Evolutionary conservation across 2,329 filamentous ascomycete genomes (phyloP), one percentile per base, ranked within the genome.

Genomic region (Cercospora brassicicola): DNA sequence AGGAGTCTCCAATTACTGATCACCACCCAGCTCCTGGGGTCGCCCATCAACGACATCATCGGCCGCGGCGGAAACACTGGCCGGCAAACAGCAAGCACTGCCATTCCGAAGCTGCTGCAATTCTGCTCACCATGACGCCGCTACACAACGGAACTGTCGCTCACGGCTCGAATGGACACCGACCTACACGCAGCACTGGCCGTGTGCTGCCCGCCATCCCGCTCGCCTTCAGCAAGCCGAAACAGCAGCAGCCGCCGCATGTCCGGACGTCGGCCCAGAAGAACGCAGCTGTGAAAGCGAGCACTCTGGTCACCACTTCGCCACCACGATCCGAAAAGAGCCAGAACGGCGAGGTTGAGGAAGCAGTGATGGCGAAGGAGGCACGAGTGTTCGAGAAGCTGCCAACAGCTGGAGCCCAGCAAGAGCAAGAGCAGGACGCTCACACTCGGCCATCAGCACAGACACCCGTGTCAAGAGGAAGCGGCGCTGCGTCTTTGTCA

Each of bases 141-240:
- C 62, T 56, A 23, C 67, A 67, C 57, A 69, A 71, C 53, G 70
- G 61, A 60, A 60, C 33, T 30, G 30, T 36, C 42, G 62, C 64
- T 30, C 59, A 67, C 31, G 64, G 64, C 45, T 56, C 62, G 31
- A 67, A 66, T 57, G 66, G 64, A 45, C 67, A 68, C 62, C 73
- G 69, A 48, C 51, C 68, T 28, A 61, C 65, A 59, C 64, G 63
- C 33, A 69, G 73, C 42, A 61, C 70, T 26, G 70, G 64, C 55
- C 72, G 75, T 36, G 70, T 78, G 28, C 67, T 75, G 30, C 75
- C 75, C n/a, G 76, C 75, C n/a, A 75, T 78, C 59, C 76, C 76
- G 20, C 66, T 78, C 51, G 65, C 74, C 30, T 61, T 78, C 64
- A 75, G 68, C 67, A 75, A 71, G 66, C 70, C 74, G 15, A 71